These are phyloP conservation scores for Polychytrium aggregatum DNA, from an alignment of 192 early-diverging fungal genomes.

Conservation along the genomic window DNA sequence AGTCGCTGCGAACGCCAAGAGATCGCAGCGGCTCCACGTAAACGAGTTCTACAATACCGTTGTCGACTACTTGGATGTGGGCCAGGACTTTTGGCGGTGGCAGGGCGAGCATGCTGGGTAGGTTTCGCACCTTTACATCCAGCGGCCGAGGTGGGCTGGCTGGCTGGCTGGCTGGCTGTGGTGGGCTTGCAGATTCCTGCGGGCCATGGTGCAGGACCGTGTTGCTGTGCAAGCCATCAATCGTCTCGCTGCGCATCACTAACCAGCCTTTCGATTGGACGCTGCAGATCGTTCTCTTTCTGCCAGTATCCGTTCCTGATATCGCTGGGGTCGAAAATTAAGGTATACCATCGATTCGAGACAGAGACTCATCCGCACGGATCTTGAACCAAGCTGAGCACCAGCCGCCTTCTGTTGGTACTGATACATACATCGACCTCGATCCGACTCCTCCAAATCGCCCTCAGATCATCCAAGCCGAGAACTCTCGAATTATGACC, in stretches of 20 bases:
- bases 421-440: no score
- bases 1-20: slow-evolving; percentile 64
- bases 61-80: slow-evolving; percentile 37
- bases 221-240: neutral
- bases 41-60: slow-evolving; percentile 76
- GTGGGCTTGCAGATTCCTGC: no score
- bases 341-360: slow-evolving; percentile 15
- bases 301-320: slow-evolving; percentile 49
- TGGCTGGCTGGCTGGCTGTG: no score
- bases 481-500: slow-evolving; percentile 28
- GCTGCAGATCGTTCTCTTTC: slow-evolving; percentile 34
- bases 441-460: neutral
- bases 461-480: slow-evolving; percentile 30
- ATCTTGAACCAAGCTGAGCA: neutral
- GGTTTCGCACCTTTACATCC: neutral
- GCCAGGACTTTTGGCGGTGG: slow-evolving; percentile 33
- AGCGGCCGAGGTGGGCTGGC: neutral
- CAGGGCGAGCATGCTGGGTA: slow-evolving; percentile 36
- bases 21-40: slow-evolving; percentile 44
- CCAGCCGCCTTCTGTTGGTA: slow-evolving; percentile 1
- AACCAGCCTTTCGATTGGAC: no score
- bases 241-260: no score
- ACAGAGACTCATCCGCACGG: neutral
- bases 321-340: slow-evolving; percentile 41
- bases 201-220: no score